phyloP scores from a whole-genome alignment of 768 basidiomycete genomes.

The Naematelia aurantialba region DNA sequence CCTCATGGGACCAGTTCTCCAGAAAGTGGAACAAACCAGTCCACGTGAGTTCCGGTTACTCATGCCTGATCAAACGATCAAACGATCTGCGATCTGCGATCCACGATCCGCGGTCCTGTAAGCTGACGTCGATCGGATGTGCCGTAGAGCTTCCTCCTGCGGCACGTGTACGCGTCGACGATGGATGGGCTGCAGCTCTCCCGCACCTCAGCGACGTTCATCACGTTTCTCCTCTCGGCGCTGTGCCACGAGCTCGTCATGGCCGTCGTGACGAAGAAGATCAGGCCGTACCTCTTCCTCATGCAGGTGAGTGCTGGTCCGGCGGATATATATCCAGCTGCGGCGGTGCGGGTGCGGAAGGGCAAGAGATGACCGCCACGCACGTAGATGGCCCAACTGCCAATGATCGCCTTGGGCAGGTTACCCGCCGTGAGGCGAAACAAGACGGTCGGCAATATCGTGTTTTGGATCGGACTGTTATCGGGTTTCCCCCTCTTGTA shows the following conservation, averaged over 20 bases:
- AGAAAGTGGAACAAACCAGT: slow-evolving; percentile 99
- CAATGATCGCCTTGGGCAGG: slow-evolving; percentile 77
- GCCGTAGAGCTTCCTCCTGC: slow-evolving; percentile 63
- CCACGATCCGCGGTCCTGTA: no score
- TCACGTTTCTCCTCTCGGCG: slow-evolving; percentile 89
- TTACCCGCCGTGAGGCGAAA: slow-evolving; percentile 74
- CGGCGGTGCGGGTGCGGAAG: no score
- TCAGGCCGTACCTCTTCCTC: slow-evolving; percentile 81
- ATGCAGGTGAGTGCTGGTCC: slow-evolving; percentile 62
- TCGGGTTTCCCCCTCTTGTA: slow-evolving; percentile 81
- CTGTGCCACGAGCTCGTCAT: slow-evolving; percentile 92
- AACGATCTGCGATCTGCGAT: no score
- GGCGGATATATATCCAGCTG: no score
- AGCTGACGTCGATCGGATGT: no score
- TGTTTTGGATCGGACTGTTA: slow-evolving; percentile 87
- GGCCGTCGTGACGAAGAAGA: slow-evolving; percentile 89
- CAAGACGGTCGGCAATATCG: slow-evolving; percentile 64
- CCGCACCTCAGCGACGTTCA: slow-evolving; percentile 74
- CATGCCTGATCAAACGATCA: no score
- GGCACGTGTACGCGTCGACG: slow-evolving; percentile 90
- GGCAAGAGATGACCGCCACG: neutral
- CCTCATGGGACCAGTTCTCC: slow-evolving; percentile 93
- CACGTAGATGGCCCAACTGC: slow-evolving; percentile 77
- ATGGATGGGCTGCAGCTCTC: slow-evolving; percentile 73
- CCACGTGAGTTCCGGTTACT: slow-evolving; percentile 61